These are phyloP conservation scores for Globisporangium canariense DNA, from an alignment of 352 stramenopile species.

Conservation along the genomic window DNA sequence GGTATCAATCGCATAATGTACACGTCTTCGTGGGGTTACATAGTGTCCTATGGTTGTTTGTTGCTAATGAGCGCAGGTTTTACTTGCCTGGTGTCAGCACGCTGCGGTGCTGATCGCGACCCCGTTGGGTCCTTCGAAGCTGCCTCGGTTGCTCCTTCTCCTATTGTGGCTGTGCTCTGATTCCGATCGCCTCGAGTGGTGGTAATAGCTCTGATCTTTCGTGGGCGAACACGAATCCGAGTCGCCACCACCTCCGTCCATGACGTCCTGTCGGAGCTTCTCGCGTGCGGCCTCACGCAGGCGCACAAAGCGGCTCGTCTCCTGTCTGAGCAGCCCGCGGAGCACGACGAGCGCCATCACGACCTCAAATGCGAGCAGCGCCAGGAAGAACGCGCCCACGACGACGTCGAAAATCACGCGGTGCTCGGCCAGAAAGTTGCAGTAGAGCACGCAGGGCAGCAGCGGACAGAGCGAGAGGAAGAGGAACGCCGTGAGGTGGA, in stretches of 20 bases:
- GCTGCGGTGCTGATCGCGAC: not conserved
- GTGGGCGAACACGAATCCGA: not conserved
- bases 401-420: conserved; percentile 46
- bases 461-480: conserved; percentile 63
- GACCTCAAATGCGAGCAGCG: conserved; percentile 41
- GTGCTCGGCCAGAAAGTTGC: conserved; percentile 50
- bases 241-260: not conserved
- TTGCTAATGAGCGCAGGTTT: not conserved
- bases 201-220: not conserved
- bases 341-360: conserved; percentile 39
- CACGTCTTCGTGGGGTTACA: not conserved
- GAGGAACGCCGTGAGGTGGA: conserved; percentile 62
- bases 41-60: not conserved
- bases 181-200: not conserved
- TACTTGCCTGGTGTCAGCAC: not conserved
- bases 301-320: conserved; percentile 56
- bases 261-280: conserved; percentile 12
- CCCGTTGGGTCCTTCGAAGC: not conserved
- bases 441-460: conserved; percentile 50
- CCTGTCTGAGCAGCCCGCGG: conserved; percentile 47
- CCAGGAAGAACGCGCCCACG: conserved; percentile 28
- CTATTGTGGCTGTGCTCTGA: not conserved
- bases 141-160: not conserved
- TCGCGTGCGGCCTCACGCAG: conserved; percentile 32
- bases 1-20: not conserved